phyloP scores from a whole-genome alignment of 345 rosid species.

The Linum lewisii region DNA sequence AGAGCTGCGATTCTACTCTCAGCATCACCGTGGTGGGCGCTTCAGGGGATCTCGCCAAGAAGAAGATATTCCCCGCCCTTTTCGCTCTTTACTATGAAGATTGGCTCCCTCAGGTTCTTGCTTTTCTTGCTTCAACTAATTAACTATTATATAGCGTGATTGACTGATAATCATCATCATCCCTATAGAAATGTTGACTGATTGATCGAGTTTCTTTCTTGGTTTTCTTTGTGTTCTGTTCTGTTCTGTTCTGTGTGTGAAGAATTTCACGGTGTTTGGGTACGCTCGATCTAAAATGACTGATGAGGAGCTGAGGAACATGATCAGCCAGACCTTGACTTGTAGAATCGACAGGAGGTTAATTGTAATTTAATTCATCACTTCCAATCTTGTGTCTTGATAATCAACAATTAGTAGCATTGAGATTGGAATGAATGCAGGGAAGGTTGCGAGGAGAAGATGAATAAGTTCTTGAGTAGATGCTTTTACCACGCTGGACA shows the following conservation, averaged over 20 bases:
- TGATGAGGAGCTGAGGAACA: slow-evolving; percentile 65
- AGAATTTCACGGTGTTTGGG: slow-evolving; percentile 66
- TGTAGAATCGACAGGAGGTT: slow-evolving; percentile 80
- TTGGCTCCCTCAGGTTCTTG: slow-evolving; percentile 55
- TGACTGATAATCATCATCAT: no score
- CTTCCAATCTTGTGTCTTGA: no score
- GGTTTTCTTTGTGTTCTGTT: no score
- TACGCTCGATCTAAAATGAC: slow-evolving; percentile 68
- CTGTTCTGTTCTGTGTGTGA: slow-evolving; percentile 1
- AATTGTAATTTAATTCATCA: no score
- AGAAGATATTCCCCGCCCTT: slow-evolving; percentile 87
- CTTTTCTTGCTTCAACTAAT: background rate
- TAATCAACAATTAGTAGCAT: no score
- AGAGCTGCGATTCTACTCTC: slow-evolving; percentile 36
- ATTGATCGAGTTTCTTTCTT: background rate
- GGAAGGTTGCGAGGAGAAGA: slow-evolving; percentile 77
- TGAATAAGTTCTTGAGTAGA: slow-evolving; percentile 69
- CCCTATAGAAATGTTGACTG: background rate
- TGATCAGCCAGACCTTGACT: slow-evolving; percentile 67
- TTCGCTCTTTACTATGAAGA: slow-evolving; percentile 84
- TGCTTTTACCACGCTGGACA: slow-evolving; percentile 83
- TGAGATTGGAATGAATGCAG: slow-evolving; percentile 20
- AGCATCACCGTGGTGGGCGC: slow-evolving; percentile 91
- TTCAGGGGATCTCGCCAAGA: slow-evolving; percentile 89
- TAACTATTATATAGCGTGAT: no score